A percentile compares a stretch with the other conserved stretches of the same genome.
phyloP scores from a whole-genome alignment of 441 rosid species.

The Lepidium campestre region DNA sequence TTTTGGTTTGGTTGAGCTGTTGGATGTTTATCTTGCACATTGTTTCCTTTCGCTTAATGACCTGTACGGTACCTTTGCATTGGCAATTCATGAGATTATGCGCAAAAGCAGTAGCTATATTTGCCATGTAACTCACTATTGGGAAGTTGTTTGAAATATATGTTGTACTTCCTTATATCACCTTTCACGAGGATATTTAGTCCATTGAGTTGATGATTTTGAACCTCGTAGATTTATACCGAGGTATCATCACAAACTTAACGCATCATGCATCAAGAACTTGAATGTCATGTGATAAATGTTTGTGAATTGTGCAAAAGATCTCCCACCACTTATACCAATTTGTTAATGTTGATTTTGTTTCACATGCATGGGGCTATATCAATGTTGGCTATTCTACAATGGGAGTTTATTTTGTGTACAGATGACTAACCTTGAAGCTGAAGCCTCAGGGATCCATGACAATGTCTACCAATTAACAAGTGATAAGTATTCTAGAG shows the following conservation, averaged over 20 bases:
- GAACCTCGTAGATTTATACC: neutral
- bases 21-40: neutral
- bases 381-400: neutral
- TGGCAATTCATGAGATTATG: neutral
- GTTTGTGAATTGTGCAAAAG: neutral
- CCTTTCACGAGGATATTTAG: neutral
- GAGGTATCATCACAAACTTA: neutral
- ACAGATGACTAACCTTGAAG: slow-evolving; percentile 83
- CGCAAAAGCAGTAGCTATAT: neutral
- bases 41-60: neutral
- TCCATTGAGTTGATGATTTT: neutral
- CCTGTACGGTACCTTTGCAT: neutral
- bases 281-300: neutral
- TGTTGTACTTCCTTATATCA: neutral
- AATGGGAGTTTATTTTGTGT: slow-evolving; percentile 10
- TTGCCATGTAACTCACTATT: neutral
- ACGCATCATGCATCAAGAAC: neutral
- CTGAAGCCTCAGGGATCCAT: slow-evolving; percentile 64
- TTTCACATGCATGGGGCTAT: neutral
- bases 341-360: neutral
- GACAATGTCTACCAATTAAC: slow-evolving; percentile 57
- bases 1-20: slow-evolving; percentile 5
- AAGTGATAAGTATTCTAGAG: slow-evolving; percentile 58
- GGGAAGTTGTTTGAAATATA: neutral
- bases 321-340: neutral